Conservation (phyloP, 2,329 filamentous ascomycete genomes). For the Aureobasidium mangrovei region DNA sequence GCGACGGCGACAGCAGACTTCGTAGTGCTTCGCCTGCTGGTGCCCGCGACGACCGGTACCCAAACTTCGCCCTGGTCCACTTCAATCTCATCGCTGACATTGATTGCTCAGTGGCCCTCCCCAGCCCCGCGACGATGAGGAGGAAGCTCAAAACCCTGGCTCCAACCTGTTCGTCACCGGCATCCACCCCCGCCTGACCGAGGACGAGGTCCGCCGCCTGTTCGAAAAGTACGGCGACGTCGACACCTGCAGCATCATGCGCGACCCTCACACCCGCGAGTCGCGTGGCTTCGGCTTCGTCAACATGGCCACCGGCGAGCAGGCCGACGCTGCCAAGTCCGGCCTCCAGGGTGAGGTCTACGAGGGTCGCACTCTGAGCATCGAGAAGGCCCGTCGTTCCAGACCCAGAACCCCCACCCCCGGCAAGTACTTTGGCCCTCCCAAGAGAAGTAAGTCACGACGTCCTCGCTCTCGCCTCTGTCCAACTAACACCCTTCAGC, state of each 20-base stretch:
- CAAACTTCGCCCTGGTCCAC: slow-evolving; percentile 3
- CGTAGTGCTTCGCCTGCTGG: slow-evolving; percentile 55
- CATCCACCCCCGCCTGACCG: slow-evolving; percentile 84
- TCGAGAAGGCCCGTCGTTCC: slow-evolving; percentile 95
- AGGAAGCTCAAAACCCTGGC: slow-evolving; percentile 80
- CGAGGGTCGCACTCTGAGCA: slow-evolving; percentile 91
- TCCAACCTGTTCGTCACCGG: slow-evolving; percentile 99
- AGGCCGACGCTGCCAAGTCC: slow-evolving; percentile 94
- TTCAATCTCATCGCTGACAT: slow-evolving; percentile 11
- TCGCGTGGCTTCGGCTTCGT: slow-evolving; percentile 98
- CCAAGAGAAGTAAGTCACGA: slow-evolving; percentile 74
- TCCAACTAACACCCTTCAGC: slow-evolving; percentile 9
- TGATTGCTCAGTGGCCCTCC: slow-evolving; percentile 36
- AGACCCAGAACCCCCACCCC: slow-evolving; percentile 92
- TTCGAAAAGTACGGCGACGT: slow-evolving; percentile 99
- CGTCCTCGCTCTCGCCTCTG: slow-evolving; percentile 15
- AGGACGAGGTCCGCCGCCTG: slow-evolving; percentile 83
- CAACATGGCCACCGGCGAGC: slow-evolving; percentile 93
- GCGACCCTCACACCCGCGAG: slow-evolving; percentile 95
- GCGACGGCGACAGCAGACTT: slow-evolving; percentile 48
- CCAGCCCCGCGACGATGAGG: slow-evolving; percentile 44
- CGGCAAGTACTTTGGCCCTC: slow-evolving; percentile 97
- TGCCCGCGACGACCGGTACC: slow-evolving; percentile 37
- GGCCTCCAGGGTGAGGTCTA: slow-evolving; percentile 90
- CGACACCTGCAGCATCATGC: slow-evolving; percentile 99